These are phyloP conservation scores for Cladorrhinum sp. DNA, from an alignment of 2,329 filamentous ascomycete genomes.

Conservation along the genomic window DNA sequence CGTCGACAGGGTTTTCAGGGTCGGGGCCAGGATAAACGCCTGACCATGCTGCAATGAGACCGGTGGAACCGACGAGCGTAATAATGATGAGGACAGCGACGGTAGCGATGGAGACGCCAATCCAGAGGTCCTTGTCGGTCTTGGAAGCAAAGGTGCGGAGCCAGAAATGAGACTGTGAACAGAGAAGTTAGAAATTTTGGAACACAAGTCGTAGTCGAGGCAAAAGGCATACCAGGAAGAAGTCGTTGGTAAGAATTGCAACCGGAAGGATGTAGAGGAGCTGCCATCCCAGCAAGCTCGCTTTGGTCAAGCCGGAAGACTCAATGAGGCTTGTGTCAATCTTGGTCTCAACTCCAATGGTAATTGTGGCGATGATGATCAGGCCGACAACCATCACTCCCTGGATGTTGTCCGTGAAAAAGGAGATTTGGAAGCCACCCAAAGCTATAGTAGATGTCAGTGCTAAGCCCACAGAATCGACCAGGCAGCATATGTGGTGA, in stretches of 20 bases:
- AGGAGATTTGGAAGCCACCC: slow-evolving; percentile 80
- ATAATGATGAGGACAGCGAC: slow-evolving; percentile 65
- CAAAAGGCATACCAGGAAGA: slow-evolving; percentile 58
- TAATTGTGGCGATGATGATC: slow-evolving; percentile 72
- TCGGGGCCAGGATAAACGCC: slow-evolving; percentile 61
- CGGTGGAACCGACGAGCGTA: slow-evolving; percentile 68
- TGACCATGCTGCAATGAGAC: slow-evolving; percentile 75
- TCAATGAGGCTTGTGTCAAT: slow-evolving; percentile 68
- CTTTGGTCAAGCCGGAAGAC: slow-evolving; percentile 64
- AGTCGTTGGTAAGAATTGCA: slow-evolving; percentile 78
- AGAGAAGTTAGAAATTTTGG: not conserved
- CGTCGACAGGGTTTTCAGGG: slow-evolving; percentile 49
- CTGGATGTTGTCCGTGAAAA: slow-evolving; percentile 79
- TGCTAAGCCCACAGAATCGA: not conserved
- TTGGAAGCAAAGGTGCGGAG: slow-evolving; percentile 77
- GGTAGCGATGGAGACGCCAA: slow-evolving; percentile 69
- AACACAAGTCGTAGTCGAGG: not conserved
- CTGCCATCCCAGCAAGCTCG: slow-evolving; percentile 76
- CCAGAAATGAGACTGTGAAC: slow-evolving; percentile 70
- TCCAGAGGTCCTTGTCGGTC: slow-evolving; percentile 73
- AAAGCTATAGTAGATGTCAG: slow-evolving; percentile 49
- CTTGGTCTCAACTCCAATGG: slow-evolving; percentile 71
- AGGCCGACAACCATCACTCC: slow-evolving; percentile 73
- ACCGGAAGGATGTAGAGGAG: slow-evolving; percentile 80
- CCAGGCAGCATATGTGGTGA: not conserved